Evolutionary conservation across 805 yeast species (phyloP).

Genomic region (Kodamaea sagamina): DNA sequence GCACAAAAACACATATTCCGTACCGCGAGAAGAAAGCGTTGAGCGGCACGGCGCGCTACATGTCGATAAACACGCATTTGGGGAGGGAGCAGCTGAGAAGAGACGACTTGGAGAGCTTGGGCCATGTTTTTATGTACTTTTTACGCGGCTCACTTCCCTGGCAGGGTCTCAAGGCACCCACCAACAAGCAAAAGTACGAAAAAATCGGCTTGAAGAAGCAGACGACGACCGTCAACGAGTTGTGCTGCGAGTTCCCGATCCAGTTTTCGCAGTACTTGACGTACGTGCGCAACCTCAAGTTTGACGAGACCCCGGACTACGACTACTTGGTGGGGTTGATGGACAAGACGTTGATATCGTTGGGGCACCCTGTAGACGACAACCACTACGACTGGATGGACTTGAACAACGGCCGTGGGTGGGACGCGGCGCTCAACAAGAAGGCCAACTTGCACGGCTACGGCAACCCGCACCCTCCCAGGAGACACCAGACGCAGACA

Average conservation of each 20-base stretch:
- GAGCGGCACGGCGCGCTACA: slow-evolving; percentile 98
- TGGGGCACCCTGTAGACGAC: slow-evolving; percentile 69
- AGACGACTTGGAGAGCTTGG: slow-evolving; percentile 94
- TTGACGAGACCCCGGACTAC: slow-evolving; percentile 94
- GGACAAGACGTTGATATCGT: slow-evolving; percentile 72
- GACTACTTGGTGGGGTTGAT: slow-evolving; percentile 78
- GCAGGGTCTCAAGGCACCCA: slow-evolving; percentile 98
- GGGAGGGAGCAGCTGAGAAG: slow-evolving; percentile 97
- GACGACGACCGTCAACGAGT: slow-evolving; percentile 79
- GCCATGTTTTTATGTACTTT: slow-evolving; percentile 95
- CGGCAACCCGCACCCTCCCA: slow-evolving; percentile 87
- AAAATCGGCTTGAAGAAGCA: slow-evolving; percentile 96
- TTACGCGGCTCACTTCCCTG: slow-evolving; percentile 93
- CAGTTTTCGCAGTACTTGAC: slow-evolving; percentile 92
- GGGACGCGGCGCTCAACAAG: slow-evolving; percentile 88
- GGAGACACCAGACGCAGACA: slow-evolving; percentile 15
- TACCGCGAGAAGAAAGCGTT: slow-evolving; percentile 93
- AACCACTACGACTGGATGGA: slow-evolving; percentile 95
- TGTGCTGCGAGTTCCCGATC: slow-evolving; percentile 86
- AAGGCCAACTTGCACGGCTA: slow-evolving; percentile 95
- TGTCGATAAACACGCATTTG: slow-evolving; percentile 95
- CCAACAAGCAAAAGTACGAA: slow-evolving; percentile 96
- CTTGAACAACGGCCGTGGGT: slow-evolving; percentile 90
- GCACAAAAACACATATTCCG: slow-evolving; percentile 93
- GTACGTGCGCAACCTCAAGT: slow-evolving; percentile 82